Evolutionary conservation across 441 rosid genomes (phyloP), one percentile per base, ranked within the genome.

Genomic region (Isatis lusitanica): DNA sequence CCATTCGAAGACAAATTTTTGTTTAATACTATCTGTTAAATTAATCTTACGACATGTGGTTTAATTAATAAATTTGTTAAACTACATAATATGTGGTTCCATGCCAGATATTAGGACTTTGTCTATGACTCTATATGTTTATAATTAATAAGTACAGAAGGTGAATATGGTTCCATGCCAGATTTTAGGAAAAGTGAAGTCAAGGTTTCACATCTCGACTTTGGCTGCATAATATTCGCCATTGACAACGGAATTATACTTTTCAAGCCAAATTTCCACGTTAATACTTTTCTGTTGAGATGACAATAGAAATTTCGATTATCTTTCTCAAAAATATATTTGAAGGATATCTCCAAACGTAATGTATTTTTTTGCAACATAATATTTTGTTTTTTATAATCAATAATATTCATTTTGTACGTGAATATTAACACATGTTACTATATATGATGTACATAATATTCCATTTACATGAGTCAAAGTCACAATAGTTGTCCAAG

Each of bases 21-120:
- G 28, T 26, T 26, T 26, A 26, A 26, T 2, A n/a, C n/a, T n/a
- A 26, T 26, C 28, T 26, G 28, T 26, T 26, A 26, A 26, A 26
- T 26, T 26, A 3, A 26, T 26, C 4, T 26, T 26, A 26, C 3
- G 0, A 26, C 4, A 26, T 26, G 28, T 26, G 28, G 4, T 26
- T 26, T 26, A 26, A 26, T 26, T 26, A 4, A 26, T 26, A 26
- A 26, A 26, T 26, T 26, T 26, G 1, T 26, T 0, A 26, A 26
- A 3, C 1, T 26, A 26, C 28, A 26, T 26, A 26, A 26, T 26
- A 26, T 3, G 3, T 26, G 28, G 28, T 26, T 26, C 40, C 42
- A 1, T 48, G 44, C 78, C 78, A 74, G 38, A 74, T 39, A 58
- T 47, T 66, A 3, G 73, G 73, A 58, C n/a, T n/a, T n/a, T n/a